Evolutionary conservation across 345 rosid species (phyloP).

Genomic region (Populus euphratica): DNA sequence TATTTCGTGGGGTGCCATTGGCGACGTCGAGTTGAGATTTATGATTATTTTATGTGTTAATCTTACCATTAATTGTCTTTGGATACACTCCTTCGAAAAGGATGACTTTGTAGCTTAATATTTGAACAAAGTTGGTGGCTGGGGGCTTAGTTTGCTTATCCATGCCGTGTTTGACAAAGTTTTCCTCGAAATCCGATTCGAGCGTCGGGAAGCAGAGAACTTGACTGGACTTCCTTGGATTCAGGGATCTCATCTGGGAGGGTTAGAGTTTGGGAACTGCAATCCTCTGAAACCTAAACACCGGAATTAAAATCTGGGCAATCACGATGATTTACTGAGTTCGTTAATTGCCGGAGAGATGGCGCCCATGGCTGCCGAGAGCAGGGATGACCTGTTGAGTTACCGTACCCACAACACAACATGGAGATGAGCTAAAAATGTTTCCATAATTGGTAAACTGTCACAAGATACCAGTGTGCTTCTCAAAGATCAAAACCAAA

Average conservation of each 20-base stretch:
- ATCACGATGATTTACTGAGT: too few relatives aligned
- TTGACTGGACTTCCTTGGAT: too few relatives aligned
- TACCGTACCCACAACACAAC: neutral
- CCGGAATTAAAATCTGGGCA: too few relatives aligned
- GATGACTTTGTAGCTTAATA: neutral
- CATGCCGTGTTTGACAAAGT: neutral
- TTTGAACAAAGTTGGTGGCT: neutral
- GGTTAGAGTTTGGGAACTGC: too few relatives aligned
- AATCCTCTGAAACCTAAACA: too few relatives aligned
- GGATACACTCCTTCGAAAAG: neutral
- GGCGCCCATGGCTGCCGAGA: too few relatives aligned
- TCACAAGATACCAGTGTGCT: neutral
- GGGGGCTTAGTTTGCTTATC: neutral
- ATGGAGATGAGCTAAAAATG: neutral
- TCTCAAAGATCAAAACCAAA: constrained; percentile 6
- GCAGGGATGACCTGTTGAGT: too few relatives aligned
- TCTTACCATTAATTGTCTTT: neutral
- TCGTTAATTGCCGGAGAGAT: too few relatives aligned
- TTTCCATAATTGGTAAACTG: neutral
- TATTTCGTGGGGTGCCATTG: neutral
- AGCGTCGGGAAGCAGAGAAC: neutral
- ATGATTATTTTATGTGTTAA: neutral
- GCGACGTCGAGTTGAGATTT: neutral
- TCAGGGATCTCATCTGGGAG: too few relatives aligned
- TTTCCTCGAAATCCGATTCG: neutral